Evolutionary conservation across 768 basidiomycete species (phyloP).

Genomic region (Agrocybe pediades): DNA sequence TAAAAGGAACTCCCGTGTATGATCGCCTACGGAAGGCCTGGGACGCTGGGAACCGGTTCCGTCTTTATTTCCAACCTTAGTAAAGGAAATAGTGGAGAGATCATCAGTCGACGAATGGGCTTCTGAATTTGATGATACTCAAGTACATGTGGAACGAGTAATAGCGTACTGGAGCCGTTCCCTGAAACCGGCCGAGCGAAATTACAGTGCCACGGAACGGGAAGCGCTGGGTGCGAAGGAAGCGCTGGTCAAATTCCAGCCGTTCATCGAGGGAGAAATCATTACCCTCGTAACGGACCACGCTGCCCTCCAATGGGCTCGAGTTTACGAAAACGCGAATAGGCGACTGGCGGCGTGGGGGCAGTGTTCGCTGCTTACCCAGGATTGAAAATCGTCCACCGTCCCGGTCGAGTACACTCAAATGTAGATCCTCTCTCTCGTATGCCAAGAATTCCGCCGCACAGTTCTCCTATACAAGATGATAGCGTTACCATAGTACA

Average conservation of each 20-base stretch:
- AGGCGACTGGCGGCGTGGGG: conserved; percentile 35
- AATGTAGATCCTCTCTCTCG: conserved; percentile 38
- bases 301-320: conserved; percentile 36
- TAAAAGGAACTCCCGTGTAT: conserved; percentile 28
- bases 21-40: conserved; percentile 23
- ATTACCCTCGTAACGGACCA: conserved; percentile 31
- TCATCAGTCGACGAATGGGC: conserved; percentile 20
- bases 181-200: too few relatives aligned
- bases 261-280: conserved; percentile 34
- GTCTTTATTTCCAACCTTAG: conserved; percentile 16
- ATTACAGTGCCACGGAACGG: too few relatives aligned
- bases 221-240: too few relatives aligned
- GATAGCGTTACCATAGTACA: too few relatives aligned
- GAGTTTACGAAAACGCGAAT: conserved; percentile 39
- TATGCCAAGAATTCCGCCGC: conserved; percentile 22
- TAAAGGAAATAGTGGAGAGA: conserved; percentile 21
- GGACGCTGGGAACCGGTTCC: conserved; percentile 21
- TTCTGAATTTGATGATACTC: conserved; percentile 28
- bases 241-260: conserved; percentile 35
- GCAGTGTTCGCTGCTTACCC: conserved; percentile 37
- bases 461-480: too few relatives aligned
- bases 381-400: conserved; percentile 33
- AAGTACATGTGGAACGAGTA: conserved; percentile 25
- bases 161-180: too few relatives aligned
- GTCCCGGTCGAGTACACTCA: too few relatives aligned